phyloP scores from a whole-genome alignment of 352 stramenopile genomes.

The Globisporangium radiosum region DNA sequence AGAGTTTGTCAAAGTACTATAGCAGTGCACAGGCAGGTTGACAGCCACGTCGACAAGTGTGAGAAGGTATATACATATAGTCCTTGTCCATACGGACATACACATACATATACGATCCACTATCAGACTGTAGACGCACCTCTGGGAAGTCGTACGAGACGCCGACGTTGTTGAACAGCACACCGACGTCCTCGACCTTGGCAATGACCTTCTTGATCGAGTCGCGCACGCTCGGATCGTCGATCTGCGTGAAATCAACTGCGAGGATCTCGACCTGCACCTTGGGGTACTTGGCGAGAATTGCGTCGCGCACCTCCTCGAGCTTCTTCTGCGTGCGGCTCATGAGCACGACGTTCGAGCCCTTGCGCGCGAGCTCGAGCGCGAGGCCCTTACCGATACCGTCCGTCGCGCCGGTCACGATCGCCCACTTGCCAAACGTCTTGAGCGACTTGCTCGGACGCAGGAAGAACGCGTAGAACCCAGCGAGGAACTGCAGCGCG shows the following conservation, averaged over 20 bases:
- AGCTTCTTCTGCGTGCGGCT: constrained; percentile 96
- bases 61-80: too few relatives aligned
- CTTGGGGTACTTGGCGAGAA: constrained; percentile 89
- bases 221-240: constrained; percentile 57
- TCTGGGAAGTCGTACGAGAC: constrained; percentile 97
- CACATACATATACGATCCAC: not conserved
- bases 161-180: constrained; percentile 99
- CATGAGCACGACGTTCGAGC: constrained; percentile 97
- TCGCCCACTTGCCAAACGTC: constrained; percentile 95
- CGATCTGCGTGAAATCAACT: constrained; percentile 94
- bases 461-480: constrained; percentile 87
- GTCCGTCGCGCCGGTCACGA: constrained; percentile 96
- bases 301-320: constrained; percentile 90
- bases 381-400: constrained; percentile 89
- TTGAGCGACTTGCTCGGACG: constrained; percentile 91
- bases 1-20: constrained; percentile 95
- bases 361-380: constrained; percentile 95
- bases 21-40: not conserved
- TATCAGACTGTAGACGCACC: not conserved
- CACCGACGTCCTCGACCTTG: constrained; percentile 90
- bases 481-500: constrained; percentile 37
- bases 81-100: too few relatives aligned
- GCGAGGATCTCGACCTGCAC: constrained; percentile 84
- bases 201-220: constrained; percentile 44
- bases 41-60: not conserved